Evolutionary conservation across 768 basidiomycete genomes (phyloP).

Genomic region (Amanita jacksonii): DNA sequence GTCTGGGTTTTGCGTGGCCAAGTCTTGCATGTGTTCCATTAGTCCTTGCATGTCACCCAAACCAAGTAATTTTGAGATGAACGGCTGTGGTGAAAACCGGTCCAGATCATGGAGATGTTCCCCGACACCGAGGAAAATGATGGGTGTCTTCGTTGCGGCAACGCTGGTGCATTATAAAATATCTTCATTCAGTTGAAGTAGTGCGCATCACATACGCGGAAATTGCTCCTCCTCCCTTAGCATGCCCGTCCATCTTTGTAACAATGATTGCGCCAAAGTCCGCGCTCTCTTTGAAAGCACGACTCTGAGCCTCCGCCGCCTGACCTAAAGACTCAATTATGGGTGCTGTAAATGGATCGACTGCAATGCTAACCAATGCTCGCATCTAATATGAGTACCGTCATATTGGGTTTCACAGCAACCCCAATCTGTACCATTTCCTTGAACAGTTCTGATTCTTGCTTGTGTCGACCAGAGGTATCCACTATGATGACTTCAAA

Average conservation of each 20-base stretch:
- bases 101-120: conserved; percentile 98
- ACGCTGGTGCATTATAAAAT: conserved; percentile 45
- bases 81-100: conserved; percentile 90
- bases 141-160: conserved; percentile 97
- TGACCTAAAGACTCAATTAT: conserved; percentile 47
- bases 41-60: conserved; percentile 95
- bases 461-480: conserved; percentile 94
- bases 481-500: conserved; percentile 99
- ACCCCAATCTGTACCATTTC: conserved; percentile 97
- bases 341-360: not conserved
- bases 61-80: conserved; percentile 93
- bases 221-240: conserved; percentile 97
- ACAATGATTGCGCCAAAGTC: conserved; percentile 99
- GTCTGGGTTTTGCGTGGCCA: conserved; percentile 88
- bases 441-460: conserved; percentile 91
- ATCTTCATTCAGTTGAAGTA: not conserved
- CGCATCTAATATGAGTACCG: conserved; percentile 89
- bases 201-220: conserved; percentile 70
- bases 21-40: conserved; percentile 98
- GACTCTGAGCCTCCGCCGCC: conserved; percentile 93
- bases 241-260: conserved; percentile 99
- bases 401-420: conserved; percentile 95
- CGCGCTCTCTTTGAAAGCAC: conserved; percentile 95
- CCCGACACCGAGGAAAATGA: conserved; percentile 96
- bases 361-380: conserved; percentile 65